Evolutionary conservation across 768 basidiomycete genomes (phyloP).

Genomic region (Leccinum ochraceum): DNA sequence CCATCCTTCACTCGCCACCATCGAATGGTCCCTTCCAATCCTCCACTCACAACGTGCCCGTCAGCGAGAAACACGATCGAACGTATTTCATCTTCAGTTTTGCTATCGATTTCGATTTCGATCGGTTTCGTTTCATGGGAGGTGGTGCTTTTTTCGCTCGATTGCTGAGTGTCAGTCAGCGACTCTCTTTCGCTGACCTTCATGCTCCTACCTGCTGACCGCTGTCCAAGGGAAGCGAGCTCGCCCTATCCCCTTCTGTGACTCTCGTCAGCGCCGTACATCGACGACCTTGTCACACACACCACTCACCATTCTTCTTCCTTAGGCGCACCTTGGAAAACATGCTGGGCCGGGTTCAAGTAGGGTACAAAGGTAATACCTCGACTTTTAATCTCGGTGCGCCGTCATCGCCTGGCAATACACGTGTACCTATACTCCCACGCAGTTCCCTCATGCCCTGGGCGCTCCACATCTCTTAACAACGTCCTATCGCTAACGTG

Average conservation of each 20-base stretch:
- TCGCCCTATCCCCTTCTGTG: not conserved
- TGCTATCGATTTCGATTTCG: not conserved
- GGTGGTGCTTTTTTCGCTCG: not conserved
- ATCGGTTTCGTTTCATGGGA: not conserved
- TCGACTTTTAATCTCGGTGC: not conserved
- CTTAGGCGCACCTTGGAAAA: not conserved
- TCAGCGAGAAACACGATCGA: not conserved
- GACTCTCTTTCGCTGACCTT: not conserved
- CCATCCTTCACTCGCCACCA: not conserved
- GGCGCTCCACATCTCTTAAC: too few relatives aligned
- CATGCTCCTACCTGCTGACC: not conserved
- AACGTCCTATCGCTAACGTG: not conserved
- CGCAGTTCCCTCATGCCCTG: too few relatives aligned
- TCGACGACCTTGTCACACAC: not conserved
- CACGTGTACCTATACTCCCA: not conserved
- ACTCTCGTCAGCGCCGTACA: not conserved
- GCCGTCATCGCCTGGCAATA: not conserved
- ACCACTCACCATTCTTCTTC: not conserved
- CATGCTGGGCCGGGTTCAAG: not conserved
- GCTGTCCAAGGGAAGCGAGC: not conserved
- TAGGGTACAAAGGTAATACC: too few relatives aligned
- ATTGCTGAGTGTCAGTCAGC: not conserved
- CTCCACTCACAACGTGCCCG: not conserved
- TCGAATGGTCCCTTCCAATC: not conserved
- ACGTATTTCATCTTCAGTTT: not conserved